Percentiles rank a stretch among this genome's conserved stretches.
These are phyloP conservation scores for Alternaria sp. DNA, from an alignment of 2,329 filamentous ascomycete genomes.

Conservation along the genomic window DNA sequence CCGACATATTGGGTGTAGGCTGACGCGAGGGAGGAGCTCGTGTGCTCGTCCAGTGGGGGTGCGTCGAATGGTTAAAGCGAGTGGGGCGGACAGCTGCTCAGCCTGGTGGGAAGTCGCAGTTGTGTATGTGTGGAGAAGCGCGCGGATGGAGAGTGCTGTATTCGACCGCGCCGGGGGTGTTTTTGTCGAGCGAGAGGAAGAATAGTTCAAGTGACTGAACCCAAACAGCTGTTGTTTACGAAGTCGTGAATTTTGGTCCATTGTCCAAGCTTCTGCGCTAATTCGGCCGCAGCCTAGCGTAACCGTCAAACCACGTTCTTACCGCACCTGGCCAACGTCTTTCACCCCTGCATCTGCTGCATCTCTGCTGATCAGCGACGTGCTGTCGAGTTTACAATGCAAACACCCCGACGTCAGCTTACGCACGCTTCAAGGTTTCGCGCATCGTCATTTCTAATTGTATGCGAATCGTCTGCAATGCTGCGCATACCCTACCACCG, in stretches of 20 bases:
- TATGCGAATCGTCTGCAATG: not conserved
- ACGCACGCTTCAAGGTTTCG: not conserved
- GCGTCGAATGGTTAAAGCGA: slow-evolving; percentile 26
- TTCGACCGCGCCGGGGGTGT: slow-evolving; percentile 1
- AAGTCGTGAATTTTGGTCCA: slow-evolving; percentile 37
- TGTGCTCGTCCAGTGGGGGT: slow-evolving; percentile 43
- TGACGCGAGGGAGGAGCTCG: slow-evolving; percentile 30
- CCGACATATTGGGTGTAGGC: slow-evolving; percentile 36
- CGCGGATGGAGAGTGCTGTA: not conserved
- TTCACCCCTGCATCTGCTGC: slow-evolving; percentile 21
- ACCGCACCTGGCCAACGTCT: slow-evolving; percentile 13
- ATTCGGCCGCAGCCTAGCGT: slow-evolving; percentile 18
- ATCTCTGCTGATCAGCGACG: slow-evolving; percentile 21
- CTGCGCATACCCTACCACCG: not conserved
- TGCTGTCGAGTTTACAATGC: slow-evolving; percentile 3
- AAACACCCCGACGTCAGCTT: slow-evolving; percentile 5
- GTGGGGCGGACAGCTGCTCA: slow-evolving; percentile 28
- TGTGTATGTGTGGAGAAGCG: slow-evolving; percentile 10
- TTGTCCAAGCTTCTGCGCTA: slow-evolving; percentile 25
- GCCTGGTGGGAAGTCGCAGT: slow-evolving; percentile 5
- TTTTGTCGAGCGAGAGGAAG: slow-evolving; percentile 22
- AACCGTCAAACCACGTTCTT: slow-evolving; percentile 25
- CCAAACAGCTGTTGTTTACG: slow-evolving; percentile 40
- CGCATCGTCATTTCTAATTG: not conserved
- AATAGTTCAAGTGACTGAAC: slow-evolving; percentile 26